phyloP scores from a whole-genome alignment of 2,329 filamentous ascomycete species.

The Cladophialophora bantiana region DNA sequence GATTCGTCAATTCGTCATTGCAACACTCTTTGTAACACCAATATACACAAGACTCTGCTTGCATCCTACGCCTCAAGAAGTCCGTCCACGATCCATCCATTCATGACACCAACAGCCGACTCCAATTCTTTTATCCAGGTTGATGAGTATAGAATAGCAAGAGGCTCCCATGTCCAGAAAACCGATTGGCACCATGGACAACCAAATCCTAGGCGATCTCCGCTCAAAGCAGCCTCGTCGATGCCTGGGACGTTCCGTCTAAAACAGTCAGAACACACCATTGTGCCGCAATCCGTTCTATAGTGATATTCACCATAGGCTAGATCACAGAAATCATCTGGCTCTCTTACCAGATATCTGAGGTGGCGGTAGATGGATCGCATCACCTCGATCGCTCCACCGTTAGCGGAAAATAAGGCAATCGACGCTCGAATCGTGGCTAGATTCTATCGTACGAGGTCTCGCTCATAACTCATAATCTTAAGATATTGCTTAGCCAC shows the following conservation, averaged over 20 bases:
- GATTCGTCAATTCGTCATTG: too few relatives aligned
- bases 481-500: neutral
- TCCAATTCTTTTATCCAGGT: neutral
- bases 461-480: neutral
- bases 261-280: neutral
- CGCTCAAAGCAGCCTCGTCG: neutral
- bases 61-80: neutral
- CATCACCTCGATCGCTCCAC: too few relatives aligned
- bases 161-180: neutral
- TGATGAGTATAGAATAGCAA: neutral
- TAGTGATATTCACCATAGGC: neutral
- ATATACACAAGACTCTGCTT: constrained; percentile 30
- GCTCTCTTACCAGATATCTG: neutral
- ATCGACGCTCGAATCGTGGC: neutral
- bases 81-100: neutral
- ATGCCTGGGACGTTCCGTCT: neutral
- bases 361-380: neutral
- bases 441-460: neutral
- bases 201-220: neutral
- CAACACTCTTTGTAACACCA: too few relatives aligned
- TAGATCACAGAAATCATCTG: neutral
- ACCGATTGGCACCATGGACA: neutral
- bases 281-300: neutral
- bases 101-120: neutral
- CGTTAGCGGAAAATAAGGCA: neutral